These are phyloP conservation scores for Rhynchospora breviuscula DNA, from an alignment of 176 grass and related monocot species.

Conservation along the genomic window DNA sequence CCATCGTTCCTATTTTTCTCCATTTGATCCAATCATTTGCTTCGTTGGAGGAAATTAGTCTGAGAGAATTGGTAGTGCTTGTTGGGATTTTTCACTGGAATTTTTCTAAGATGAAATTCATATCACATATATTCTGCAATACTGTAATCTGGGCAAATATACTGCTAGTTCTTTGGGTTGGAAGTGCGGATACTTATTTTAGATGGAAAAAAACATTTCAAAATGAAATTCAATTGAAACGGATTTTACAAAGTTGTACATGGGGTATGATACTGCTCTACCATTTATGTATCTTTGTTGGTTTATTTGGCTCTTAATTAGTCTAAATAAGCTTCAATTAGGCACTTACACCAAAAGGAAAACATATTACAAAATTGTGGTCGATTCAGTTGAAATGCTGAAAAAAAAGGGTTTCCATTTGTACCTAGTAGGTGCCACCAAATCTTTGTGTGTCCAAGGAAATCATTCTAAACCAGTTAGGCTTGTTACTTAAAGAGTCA, in stretches of 20 bases:
- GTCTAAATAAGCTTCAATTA: background rate
- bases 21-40: background rate
- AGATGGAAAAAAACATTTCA: background rate
- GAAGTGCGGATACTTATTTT: too few relatives aligned
- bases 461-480: background rate
- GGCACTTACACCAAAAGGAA: background rate
- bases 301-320: background rate
- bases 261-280: background rate
- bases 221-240: background rate
- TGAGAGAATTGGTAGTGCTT: background rate
- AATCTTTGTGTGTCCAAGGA: background rate
- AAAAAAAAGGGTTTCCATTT: background rate
- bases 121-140: background rate
- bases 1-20: background rate
- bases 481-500: background rate
- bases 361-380: background rate
- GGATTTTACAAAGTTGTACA: background rate
- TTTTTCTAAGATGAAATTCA: background rate
- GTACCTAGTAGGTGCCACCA: background rate
- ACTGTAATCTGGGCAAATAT: background rate
- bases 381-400: background rate
- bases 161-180: too few relatives aligned
- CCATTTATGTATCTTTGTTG: background rate
- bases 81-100: background rate
- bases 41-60: background rate